Evolutionary conservation across 768 basidiomycete species (phyloP).

Genomic region (Paxillus involutus): DNA sequence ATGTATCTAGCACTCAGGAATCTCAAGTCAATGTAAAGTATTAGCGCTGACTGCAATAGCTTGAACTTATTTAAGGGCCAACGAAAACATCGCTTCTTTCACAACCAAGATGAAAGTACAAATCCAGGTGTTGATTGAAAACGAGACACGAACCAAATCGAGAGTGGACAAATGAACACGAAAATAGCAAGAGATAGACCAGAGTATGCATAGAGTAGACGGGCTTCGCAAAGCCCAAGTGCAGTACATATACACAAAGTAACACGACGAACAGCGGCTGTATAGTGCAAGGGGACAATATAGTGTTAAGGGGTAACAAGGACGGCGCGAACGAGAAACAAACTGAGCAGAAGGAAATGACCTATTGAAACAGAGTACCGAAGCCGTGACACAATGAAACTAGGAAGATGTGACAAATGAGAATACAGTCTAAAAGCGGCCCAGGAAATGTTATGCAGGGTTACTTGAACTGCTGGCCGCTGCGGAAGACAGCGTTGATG

Average conservation of each 20-base stretch:
- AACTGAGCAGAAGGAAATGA: slow-evolving; percentile 12
- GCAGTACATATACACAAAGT: slow-evolving; percentile 33
- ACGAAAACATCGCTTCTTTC: no score
- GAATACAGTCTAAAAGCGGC: slow-evolving; percentile 27
- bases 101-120: background rate
- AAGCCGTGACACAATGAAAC: slow-evolving; percentile 14
- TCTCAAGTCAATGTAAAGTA: background rate
- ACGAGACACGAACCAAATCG: slow-evolving; percentile 1
- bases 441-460: slow-evolving; percentile 17
- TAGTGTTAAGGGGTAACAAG: slow-evolving; percentile 3
- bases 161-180: slow-evolving; percentile 7
- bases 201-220: slow-evolving; percentile 23
- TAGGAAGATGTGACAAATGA: slow-evolving; percentile 8
- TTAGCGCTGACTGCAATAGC: no score
- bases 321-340: background rate
- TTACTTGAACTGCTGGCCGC: slow-evolving; percentile 17
- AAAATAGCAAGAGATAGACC: slow-evolving; percentile 10
- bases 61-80: no score
- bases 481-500: slow-evolving; percentile 5
- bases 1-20: no score
- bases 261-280: slow-evolving; percentile 11
- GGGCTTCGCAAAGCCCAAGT: slow-evolving; percentile 4
- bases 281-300: slow-evolving; percentile 24
- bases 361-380: slow-evolving; percentile 29
- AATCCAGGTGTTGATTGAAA: background rate